Base-by-base conservation (phyloP, 768 basidiomycete species). In the Mycena rebaudengoi region DNA sequence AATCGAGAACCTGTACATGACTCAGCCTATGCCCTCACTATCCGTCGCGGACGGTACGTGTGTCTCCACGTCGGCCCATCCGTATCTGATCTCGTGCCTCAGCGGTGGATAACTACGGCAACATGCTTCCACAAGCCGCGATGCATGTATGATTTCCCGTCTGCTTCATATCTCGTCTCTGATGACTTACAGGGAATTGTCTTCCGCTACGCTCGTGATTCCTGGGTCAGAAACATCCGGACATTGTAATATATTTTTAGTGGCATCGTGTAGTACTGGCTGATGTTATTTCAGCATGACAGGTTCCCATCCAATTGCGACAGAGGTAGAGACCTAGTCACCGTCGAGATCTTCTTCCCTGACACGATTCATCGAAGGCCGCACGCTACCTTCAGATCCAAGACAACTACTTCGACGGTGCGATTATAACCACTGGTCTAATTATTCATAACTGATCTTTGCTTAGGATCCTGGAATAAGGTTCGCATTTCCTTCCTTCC, bases 371-470 rank as follows among this genome's bases (percentile, higher is more conserved):
- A n/a, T n/a, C n/a, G n/a, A n/a, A 45, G 44, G 44, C 26, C 20
- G 65, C 65, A 7, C 59, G 55, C n/a, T 40, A 66, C 45, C 53
- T 66, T 28, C 65, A 66, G 30, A 46, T 66, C 46, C 65, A 66
- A 40, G 65, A 66, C 37, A 66, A 51, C 29, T 66, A 62, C 26
- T 66, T 66, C 26, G 65, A 66, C 37, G 65, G 60, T 62, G 26
- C n/a, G 48, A 39, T 25, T 12, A 3, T 25, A 37, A 21, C n/a
- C 26, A 16, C 35, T 35, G 3, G 25, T 28, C 5, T 8, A 13
- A 20, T 35, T 20, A 57, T 21, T 28, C n/a, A n/a, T n/a, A n/a
- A n/a, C 30, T 16, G 20, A 43, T 43, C 2, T 49, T 20, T 18
- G 18, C 16, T 30, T 29, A 62, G 65, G 65, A 23, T 21, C 65